A percentile compares a stretch with the other conserved stretches of the same genome.
Evolutionary conservation across 2,329 filamentous ascomycete species (phyloP).

Genomic region (Penicillium sp.): DNA sequence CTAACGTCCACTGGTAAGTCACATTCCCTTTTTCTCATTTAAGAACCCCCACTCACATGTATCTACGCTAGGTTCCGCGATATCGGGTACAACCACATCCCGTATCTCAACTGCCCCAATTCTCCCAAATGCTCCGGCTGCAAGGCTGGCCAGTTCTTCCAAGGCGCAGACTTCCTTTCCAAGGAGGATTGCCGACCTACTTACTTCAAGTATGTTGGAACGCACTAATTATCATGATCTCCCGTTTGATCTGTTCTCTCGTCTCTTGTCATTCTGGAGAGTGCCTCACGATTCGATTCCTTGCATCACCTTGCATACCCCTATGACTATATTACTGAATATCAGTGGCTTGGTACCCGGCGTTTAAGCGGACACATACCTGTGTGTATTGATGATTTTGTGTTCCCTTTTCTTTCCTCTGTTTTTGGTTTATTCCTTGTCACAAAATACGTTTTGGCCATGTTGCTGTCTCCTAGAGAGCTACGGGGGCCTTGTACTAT

Average conservation of each 20-base stretch:
- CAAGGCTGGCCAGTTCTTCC: slow-evolving; percentile 80
- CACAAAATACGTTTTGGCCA: slow-evolving; percentile 22
- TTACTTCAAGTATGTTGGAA: slow-evolving; percentile 95
- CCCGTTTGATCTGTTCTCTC: slow-evolving; percentile 9
- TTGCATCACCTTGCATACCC: slow-evolving; percentile 27
- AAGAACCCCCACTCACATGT: slow-evolving; percentile 4
- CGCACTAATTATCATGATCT: slow-evolving; percentile 56
- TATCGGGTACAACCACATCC: slow-evolving; percentile 97
- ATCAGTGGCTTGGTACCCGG: slow-evolving; percentile 24
- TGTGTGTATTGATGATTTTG: slow-evolving; percentile 25
- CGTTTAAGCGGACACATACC: slow-evolving; percentile 30
- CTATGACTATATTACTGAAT: slow-evolving; percentile 26
- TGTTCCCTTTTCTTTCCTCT: slow-evolving; percentile 7
- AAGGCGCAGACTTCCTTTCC: slow-evolving; percentile 80
- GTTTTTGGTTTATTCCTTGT: slow-evolving; percentile 7
- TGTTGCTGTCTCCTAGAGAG: slow-evolving; percentile 14
- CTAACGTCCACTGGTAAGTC: slow-evolving; percentile 85
- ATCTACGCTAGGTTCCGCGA: slow-evolving; percentile 81
- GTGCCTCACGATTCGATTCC: slow-evolving; percentile 17
- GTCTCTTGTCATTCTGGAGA: slow-evolving; percentile 16
- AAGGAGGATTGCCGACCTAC: slow-evolving; percentile 92
- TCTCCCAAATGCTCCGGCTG: slow-evolving; percentile 90
- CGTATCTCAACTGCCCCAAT: slow-evolving; percentile 98
- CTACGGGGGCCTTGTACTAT: slow-evolving; percentile 29
- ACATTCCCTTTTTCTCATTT: neutral